phyloP scores from a whole-genome alignment of 2,329 filamentous ascomycete species.

The Drechslerella coelobrocha region DNA sequence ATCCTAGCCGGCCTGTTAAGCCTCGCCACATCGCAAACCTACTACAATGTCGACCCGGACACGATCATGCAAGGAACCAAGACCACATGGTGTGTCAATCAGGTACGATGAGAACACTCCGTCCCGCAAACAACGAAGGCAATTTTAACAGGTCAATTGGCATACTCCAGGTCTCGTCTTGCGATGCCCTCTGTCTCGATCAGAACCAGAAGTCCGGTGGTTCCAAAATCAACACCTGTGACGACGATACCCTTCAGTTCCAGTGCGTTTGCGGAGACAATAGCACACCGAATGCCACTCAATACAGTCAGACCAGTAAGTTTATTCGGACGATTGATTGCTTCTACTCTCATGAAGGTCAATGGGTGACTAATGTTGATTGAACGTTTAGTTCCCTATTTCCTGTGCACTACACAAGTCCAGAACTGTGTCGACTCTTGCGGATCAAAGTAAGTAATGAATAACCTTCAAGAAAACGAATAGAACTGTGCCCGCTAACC shows the following conservation, averaged over 20 bases:
- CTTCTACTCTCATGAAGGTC: neutral
- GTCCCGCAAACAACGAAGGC: neutral
- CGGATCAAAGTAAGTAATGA: slow-evolving; percentile 25
- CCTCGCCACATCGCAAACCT: slow-evolving; percentile 39
- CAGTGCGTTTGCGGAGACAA: slow-evolving; percentile 46
- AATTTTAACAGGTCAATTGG: slow-evolving; percentile 15
- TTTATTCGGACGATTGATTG: neutral
- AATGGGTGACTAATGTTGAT: slow-evolving; percentile 8
- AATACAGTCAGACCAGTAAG: slow-evolving; percentile 49
- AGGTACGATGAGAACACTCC: slow-evolving; percentile 8
- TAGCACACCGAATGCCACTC: slow-evolving; percentile 40
- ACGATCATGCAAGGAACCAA: slow-evolving; percentile 45
- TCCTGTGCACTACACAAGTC: slow-evolving; percentile 37
- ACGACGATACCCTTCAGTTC: slow-evolving; percentile 32
- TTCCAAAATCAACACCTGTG: slow-evolving; percentile 33
- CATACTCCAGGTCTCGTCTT: slow-evolving; percentile 24
- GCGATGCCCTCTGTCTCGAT: slow-evolving; percentile 44
- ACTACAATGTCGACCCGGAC: slow-evolving; percentile 35
- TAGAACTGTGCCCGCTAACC: no score
- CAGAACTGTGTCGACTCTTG: slow-evolving; percentile 46
- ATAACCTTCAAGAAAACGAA: no score
- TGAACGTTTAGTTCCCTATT: slow-evolving; percentile 33
- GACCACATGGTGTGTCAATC: slow-evolving; percentile 39
- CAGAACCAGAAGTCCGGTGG: slow-evolving; percentile 38
- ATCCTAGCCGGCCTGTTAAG: slow-evolving; percentile 32